phyloP scores from a whole-genome alignment of 495 filamentous ascomycete genomes.

The Penicillium desertorum region DNA sequence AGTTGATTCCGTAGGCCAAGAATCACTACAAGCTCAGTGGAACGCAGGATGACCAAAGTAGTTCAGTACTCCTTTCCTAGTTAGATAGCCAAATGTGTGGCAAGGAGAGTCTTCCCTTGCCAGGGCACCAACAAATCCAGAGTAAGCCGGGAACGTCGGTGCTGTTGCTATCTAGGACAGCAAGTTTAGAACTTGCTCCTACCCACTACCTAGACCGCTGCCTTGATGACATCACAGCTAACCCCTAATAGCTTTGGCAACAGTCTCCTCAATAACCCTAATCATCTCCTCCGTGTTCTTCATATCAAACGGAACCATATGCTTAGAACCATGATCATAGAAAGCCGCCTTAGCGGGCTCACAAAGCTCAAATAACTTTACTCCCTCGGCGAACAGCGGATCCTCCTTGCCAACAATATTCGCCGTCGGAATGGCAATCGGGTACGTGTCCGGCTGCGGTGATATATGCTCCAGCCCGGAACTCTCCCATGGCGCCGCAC shows the following conservation, averaged over 20 bases:
- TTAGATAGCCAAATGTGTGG: too few species aligned
- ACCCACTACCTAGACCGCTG: too few species aligned
- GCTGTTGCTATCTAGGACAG: too few species aligned
- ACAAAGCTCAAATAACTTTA: constrained; percentile 38
- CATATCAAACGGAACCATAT: constrained; percentile 43
- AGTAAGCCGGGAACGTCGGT: too few species aligned
- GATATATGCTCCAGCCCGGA: constrained; percentile 22
- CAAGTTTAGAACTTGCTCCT: too few species aligned
- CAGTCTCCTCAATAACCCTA: constrained; percentile 31
- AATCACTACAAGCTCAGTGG: too few species aligned
- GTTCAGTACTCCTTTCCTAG: too few species aligned
- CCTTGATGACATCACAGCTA: too few species aligned
- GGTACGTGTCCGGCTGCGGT: constrained; percentile 19
- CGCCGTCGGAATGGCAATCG: constrained; percentile 40
- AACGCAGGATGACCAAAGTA: too few species aligned
- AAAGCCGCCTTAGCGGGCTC: constrained; percentile 35
- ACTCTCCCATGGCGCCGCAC: constrained; percentile 33
- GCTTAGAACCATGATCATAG: constrained; percentile 42
- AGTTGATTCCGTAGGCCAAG: too few species aligned
- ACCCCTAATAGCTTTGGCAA: constrained; percentile 26
- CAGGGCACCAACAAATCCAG: too few species aligned
- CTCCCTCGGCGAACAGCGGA: constrained; percentile 28
- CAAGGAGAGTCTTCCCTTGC: too few species aligned
- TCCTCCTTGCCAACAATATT: constrained; percentile 43
- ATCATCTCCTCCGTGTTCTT: constrained; percentile 37